Conservation (phyloP, 257 asterid genomes). For the Fraxinus cuspidata region DNA sequence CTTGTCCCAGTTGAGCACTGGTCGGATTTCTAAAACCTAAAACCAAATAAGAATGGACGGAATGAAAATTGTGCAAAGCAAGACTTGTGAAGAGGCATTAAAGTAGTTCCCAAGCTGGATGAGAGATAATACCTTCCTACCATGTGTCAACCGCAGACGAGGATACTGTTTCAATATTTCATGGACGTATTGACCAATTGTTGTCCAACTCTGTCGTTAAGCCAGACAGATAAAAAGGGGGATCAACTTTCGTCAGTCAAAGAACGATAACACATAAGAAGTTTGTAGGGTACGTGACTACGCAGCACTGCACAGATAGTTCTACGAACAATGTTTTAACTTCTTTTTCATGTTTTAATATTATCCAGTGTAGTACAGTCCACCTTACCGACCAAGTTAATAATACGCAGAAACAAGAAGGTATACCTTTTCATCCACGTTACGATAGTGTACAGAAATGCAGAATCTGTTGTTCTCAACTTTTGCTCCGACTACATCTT, state of each 20-base stretch:
- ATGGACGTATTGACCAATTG: slow-evolving; percentile 57
- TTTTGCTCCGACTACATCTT: slow-evolving; percentile 68
- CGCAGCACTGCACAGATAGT: neutral
- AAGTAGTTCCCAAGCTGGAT: neutral
- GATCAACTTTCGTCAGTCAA: slow-evolving; percentile 1
- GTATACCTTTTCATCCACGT: slow-evolving; percentile 81
- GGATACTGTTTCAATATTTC: slow-evolving; percentile 70
- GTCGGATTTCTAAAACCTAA: slow-evolving; percentile 92
- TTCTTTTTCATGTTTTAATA: neutral
- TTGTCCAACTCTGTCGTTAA: slow-evolving; percentile 66
- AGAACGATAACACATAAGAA: neutral
- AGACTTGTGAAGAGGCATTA: neutral
- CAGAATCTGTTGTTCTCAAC: slow-evolving; percentile 97
- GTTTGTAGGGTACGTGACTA: neutral
- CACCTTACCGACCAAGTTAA: neutral
- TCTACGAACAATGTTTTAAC: too few relatives aligned
- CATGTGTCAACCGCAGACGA: slow-evolving; percentile 85
- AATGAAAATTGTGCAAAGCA: neutral
- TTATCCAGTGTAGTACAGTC: neutral
- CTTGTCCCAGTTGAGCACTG: slow-evolving; percentile 93
- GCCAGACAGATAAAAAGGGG: neutral
- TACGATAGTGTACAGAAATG: slow-evolving; percentile 92
- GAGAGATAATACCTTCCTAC: slow-evolving; percentile 73
- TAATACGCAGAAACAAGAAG: neutral
- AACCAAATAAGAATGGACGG: neutral